Percentiles rank a stretch among this genome's conserved stretches.
Evolutionary conservation across 2,329 filamentous ascomycete species (phyloP).

Genomic region (Aspergillus cejpii): DNA sequence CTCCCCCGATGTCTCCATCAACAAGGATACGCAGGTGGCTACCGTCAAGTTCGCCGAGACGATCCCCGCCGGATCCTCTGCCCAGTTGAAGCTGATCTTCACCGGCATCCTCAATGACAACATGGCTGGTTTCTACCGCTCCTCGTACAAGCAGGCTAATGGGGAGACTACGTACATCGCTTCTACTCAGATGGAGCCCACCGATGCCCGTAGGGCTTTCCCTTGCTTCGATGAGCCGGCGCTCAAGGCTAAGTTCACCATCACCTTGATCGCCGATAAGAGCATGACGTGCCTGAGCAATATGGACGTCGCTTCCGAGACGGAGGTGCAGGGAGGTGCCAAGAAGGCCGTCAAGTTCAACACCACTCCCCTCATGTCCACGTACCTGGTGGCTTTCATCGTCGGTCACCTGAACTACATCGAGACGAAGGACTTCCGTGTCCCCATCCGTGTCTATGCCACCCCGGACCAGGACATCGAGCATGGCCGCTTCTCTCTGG

Average conservation of each 20-base stretch:
- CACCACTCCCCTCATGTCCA: slow-evolving; percentile 89
- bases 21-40: slow-evolving; percentile 73
- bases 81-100: slow-evolving; percentile 70
- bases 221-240: slow-evolving; percentile 96
- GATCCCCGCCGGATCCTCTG: slow-evolving; percentile 68
- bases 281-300: slow-evolving; percentile 88
- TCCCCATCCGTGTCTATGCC: slow-evolving; percentile 89
- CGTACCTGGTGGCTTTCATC: slow-evolving; percentile 89
- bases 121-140: slow-evolving; percentile 97
- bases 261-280: slow-evolving; percentile 86
- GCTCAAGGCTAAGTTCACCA: slow-evolving; percentile 85
- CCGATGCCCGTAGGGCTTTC: slow-evolving; percentile 85
- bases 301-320: slow-evolving; percentile 85
- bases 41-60: slow-evolving; percentile 71
- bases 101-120: slow-evolving; percentile 79
- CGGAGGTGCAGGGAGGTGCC: slow-evolving; percentile 56
- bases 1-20: slow-evolving; percentile 62
- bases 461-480: slow-evolving; percentile 85
- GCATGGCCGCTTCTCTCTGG: slow-evolving; percentile 81
- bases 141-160: slow-evolving; percentile 77
- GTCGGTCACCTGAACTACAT: slow-evolving; percentile 91
- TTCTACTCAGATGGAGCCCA: slow-evolving; percentile 93
- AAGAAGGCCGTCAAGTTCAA: slow-evolving; percentile 89
- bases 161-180: slow-evolving; percentile 77
- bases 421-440: slow-evolving; percentile 82